phyloP scores from a whole-genome alignment of 2,329 filamentous ascomycete species.

The Ophiocordyceps unilateralis region DNA sequence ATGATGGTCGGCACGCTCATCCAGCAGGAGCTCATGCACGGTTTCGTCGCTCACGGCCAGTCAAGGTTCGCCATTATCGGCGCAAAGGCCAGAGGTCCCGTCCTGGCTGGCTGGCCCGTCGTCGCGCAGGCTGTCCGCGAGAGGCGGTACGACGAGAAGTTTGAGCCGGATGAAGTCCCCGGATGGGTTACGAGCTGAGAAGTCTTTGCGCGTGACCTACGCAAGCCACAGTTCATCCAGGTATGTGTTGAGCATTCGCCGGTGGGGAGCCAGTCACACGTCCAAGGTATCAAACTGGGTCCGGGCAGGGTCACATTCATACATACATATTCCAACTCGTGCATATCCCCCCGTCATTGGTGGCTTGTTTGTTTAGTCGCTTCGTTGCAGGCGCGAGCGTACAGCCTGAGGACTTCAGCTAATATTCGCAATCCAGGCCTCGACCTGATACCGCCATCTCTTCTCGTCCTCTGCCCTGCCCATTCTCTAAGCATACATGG shows the following conservation, averaged over 20 bases:
- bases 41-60: constrained; percentile 65
- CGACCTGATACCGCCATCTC: neutral
- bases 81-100: constrained; percentile 46
- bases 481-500: neutral
- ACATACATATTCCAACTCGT: too few species aligned
- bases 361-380: neutral
- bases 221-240: too few species aligned
- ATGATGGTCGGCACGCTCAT: constrained; percentile 60
- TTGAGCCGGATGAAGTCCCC: constrained; percentile 48
- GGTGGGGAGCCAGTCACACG: neutral
- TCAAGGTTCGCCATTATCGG: constrained; percentile 70
- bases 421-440: neutral
- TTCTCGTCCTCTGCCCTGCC: neutral
- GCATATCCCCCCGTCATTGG: too few species aligned
- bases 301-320: too few species aligned
- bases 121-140: constrained; percentile 52
- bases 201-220: neutral
- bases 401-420: neutral
- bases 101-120: constrained; percentile 58
- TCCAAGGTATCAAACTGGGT: too few species aligned
- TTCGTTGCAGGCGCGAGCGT: neutral
- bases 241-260: neutral
- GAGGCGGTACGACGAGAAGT: constrained; percentile 38
- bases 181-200: constrained; percentile 45
- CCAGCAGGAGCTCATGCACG: constrained; percentile 64